These are phyloP conservation scores for Boletellus emodensis DNA, from an alignment of 768 basidiomycete species.

Conservation along the genomic window DNA sequence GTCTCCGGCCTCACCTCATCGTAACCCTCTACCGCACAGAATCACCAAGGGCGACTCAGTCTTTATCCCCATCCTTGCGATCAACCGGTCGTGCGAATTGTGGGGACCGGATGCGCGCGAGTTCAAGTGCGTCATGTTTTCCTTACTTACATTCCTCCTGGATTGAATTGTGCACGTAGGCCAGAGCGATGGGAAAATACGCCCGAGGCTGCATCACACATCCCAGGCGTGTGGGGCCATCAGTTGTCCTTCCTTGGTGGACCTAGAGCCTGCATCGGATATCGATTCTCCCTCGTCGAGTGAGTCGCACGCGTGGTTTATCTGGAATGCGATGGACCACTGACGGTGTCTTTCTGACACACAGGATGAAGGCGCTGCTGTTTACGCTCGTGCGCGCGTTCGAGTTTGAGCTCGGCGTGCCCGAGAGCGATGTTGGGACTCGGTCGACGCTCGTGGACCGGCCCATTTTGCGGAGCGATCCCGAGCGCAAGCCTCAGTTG, in stretches of 20 bases:
- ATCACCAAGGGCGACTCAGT: neutral
- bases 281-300: neutral
- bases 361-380: neutral
- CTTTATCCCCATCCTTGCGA: neutral
- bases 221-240: too few species aligned
- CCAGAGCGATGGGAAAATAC: too few species aligned
- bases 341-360: too few species aligned
- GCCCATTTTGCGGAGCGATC: conserved; percentile 1
- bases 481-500: conserved; percentile 1
- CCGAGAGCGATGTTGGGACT: neutral
- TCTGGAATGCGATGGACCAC: neutral
- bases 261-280: too few species aligned
- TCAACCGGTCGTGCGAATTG: neutral
- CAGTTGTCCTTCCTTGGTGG: too few species aligned
- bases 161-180: too few species aligned
- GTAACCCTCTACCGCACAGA: neutral
- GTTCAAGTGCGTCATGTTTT: neutral
- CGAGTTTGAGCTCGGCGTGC: neutral
- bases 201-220: too few species aligned
- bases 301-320: neutral
- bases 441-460: neutral
- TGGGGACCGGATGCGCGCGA: neutral
- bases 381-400: neutral
- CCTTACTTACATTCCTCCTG: too few species aligned
- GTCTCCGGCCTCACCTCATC: too few species aligned